Percentiles rank a stretch among this genome's conserved stretches.
Conservation (phyloP, 805 yeast species). For the Barnettozyma salicaria region DNA sequence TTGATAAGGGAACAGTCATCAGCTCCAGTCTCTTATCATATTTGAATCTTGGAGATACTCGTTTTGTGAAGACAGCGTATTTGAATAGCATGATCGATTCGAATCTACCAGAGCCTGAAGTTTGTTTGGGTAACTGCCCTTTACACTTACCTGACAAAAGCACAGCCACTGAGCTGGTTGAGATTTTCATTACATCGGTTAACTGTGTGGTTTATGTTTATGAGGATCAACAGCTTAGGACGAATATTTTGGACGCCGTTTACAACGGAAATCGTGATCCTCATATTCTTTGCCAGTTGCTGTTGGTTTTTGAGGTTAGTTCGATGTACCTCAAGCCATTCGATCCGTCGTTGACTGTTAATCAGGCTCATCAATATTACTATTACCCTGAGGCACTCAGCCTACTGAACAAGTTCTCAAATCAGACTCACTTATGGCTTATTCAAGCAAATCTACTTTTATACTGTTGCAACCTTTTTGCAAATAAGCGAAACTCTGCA, state of each 20-base stretch:
- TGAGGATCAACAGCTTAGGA: constrained; percentile 29
- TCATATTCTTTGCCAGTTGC: constrained; percentile 28
- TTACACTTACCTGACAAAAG: background rate
- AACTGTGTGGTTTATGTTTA: constrained; percentile 17
- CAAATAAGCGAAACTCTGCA: constrained; percentile 31
- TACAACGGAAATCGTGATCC: constrained; percentile 5
- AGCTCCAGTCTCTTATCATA: background rate
- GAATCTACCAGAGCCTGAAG: too few relatives aligned
- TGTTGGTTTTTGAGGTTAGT: constrained; percentile 34
- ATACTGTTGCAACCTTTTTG: constrained; percentile 32
- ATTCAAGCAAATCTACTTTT: constrained; percentile 32
- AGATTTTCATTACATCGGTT: background rate
- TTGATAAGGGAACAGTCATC: too few relatives aligned
- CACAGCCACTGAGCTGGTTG: background rate
- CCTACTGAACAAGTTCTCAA: constrained; percentile 26
- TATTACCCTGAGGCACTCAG: constrained; percentile 30
- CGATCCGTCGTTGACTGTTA: constrained; percentile 6
- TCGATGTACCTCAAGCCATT: constrained; percentile 27
- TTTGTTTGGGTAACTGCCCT: too few relatives aligned
- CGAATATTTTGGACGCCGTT: constrained; percentile 1
- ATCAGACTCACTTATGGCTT: constrained; percentile 34
- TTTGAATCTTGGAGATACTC: too few relatives aligned
- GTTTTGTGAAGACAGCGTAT: too few relatives aligned
- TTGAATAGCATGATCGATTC: too few relatives aligned
- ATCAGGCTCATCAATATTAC: constrained; percentile 23